Evolutionary conservation across 805 yeast species (phyloP), one percentile per base, ranked within the genome.

Genomic region (Lachancea kluyveri): DNA sequence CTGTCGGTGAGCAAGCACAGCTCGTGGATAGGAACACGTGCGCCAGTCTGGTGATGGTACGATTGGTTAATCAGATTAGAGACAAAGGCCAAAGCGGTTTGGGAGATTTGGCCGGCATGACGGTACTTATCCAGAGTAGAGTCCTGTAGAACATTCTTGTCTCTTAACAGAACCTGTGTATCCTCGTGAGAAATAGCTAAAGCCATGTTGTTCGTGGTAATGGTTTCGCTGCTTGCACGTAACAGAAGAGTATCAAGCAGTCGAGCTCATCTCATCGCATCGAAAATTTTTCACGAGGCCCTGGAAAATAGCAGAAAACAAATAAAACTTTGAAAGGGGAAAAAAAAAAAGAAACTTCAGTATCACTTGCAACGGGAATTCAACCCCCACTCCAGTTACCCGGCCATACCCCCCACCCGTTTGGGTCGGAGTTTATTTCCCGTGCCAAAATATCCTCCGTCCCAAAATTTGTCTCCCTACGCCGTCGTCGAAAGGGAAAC

Each of bases 61-160:
- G 80, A 72, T 42, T 77, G 77, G 51, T 82, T 80, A 45, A 86
- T 79, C 52, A 83, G 70, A 34, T 70, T 65, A 6, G 71, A 64
- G 30, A 84, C 64, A 54, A 82, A 81, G 37, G 72, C 62, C 45
- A 88, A 65, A 35, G 86, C 79, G 13, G 94, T 80, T 61, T 88
- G 96, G 4, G 92, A 65, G 46, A 87, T 77, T 59, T 83, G 86
- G 28, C 95, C 96, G 4, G 95, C 95, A 30, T 77, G 67, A 60
- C 94, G 73, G 62, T 88, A 87, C 61, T 87, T 88, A 45, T 80
- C 90, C 17, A 85, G 54, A 8, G 79, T 78, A 11, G 68, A 39
- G 18, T 67, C 77, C 43, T 65, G 67, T 42, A 86, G 68, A 24
- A 75, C 70, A 57, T 86, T 86, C 54, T 75, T 84, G 41, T 79